Conservation (phyloP, 164 flowering plant genomes). For the Nymphaea colorata region DNA sequence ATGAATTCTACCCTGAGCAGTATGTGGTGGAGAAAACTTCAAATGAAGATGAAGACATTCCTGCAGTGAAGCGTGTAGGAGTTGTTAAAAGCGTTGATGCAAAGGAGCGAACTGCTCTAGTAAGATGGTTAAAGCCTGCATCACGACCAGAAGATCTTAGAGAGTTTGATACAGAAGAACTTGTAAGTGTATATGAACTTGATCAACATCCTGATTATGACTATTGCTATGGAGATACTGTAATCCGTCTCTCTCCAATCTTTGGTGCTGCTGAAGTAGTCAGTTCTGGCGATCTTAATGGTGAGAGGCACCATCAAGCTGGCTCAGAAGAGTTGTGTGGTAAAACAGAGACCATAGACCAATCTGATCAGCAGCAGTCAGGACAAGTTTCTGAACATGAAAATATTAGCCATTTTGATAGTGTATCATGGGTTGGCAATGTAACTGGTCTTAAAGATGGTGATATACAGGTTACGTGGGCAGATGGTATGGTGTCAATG, state of each 20-base stretch:
- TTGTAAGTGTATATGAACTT: slow-evolving; percentile 95
- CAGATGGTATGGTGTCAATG: slow-evolving; percentile 92
- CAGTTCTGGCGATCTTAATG: slow-evolving; percentile 13
- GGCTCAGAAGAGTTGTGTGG: slow-evolving; percentile 13
- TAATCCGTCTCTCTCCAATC: slow-evolving; percentile 72
- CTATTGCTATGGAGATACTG: slow-evolving; percentile 94
- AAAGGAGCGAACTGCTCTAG: slow-evolving; percentile 79
- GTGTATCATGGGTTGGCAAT: slow-evolving; percentile 96
- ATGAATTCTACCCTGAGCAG: slow-evolving; percentile 90
- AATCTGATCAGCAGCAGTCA: not conserved
- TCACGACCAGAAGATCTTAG: slow-evolving; percentile 73
- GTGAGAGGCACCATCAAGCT: slow-evolving; percentile 16
- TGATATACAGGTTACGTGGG: slow-evolving; percentile 97
- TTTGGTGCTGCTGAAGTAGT: slow-evolving; percentile 20
- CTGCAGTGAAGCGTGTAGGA: slow-evolving; percentile 69
- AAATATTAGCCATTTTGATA: slow-evolving; percentile 4
- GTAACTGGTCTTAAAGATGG: slow-evolving; percentile 88
- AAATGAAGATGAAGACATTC: slow-evolving; percentile 46
- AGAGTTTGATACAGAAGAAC: slow-evolving; percentile 85
- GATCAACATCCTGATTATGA: slow-evolving; percentile 96
- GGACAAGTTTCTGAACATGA: not conserved
- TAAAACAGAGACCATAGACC: slow-evolving; percentile 13
- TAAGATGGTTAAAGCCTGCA: slow-evolving; percentile 86
- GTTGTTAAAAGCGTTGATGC: slow-evolving; percentile 92
- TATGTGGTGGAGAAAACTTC: slow-evolving; percentile 88